Percentiles rank a stretch among this genome's conserved stretches.
phyloP scores from a whole-genome alignment of 2,329 filamentous ascomycete genomes.

The Claviceps sp. region DNA sequence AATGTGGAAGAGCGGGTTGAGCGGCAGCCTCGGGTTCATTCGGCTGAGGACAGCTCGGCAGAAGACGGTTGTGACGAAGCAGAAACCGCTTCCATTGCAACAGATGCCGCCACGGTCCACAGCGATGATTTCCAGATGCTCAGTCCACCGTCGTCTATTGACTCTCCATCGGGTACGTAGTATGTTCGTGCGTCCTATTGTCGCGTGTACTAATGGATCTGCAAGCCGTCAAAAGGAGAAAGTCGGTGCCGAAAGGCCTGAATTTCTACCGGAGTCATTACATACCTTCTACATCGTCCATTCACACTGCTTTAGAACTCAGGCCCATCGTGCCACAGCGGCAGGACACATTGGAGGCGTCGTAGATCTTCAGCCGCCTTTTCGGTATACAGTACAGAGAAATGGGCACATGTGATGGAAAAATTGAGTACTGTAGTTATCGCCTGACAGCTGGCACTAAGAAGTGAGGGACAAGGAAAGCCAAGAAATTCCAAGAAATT shows the following conservation, averaged over 20 bases:
- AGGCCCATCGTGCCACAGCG: not conserved
- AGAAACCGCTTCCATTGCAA: conserved; percentile 12
- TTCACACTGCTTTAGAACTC: not conserved
- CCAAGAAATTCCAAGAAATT: not conserved
- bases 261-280: conserved; percentile 3
- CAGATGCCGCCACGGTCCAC: conserved; percentile 21
- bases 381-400: too few relatives aligned
- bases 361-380: too few relatives aligned
- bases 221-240: not conserved
- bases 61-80: not conserved
- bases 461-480: not conserved
- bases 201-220: not conserved
- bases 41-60: not conserved
- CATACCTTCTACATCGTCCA: conserved; percentile 11
- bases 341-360: not conserved
- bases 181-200: not conserved
- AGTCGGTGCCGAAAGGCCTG: not conserved
- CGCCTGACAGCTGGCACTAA: not conserved
- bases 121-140: conserved; percentile 21
- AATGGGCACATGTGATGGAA: too few relatives aligned
- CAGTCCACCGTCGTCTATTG: conserved; percentile 1
- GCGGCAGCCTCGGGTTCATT: not conserved
- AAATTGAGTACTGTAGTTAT: too few relatives aligned
- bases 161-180: not conserved
- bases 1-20: not conserved